Percentiles rank a stretch among this genome's conserved stretches.
Evolutionary conservation across 371 early-diverging fungal species (phyloP).

Genomic region (Chytridium lagenaria): DNA sequence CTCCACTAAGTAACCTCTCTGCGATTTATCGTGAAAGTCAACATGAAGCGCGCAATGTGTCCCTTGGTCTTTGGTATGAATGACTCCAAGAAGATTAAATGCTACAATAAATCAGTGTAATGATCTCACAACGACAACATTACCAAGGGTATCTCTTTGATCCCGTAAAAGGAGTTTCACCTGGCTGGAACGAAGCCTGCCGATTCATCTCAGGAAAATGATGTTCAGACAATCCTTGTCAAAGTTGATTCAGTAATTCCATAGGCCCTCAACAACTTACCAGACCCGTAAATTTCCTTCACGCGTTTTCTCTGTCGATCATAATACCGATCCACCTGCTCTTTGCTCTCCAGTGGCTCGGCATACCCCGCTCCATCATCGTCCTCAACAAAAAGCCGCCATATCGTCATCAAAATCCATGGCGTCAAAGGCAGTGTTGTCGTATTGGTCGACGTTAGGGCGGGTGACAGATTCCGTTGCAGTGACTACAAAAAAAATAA

Average conservation of each 20-base stretch:
- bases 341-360: conserved; percentile 36
- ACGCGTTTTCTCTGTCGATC: conserved; percentile 38
- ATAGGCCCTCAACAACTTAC: too few species aligned
- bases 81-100: conserved; percentile 80
- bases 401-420: conserved; percentile 47
- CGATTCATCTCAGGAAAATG: conserved; percentile 10
- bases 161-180: conserved; percentile 63
- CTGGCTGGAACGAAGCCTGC: conserved; percentile 66
- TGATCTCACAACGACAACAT: background rate
- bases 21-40: conserved; percentile 83
- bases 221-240: too few species aligned
- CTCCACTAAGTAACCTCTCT: conserved; percentile 80
- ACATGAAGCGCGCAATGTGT: conserved; percentile 78
- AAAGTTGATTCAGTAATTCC: too few species aligned
- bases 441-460: conserved; percentile 13
- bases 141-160: conserved; percentile 68
- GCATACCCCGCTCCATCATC: conserved; percentile 83
- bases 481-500: background rate
- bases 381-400: conserved; percentile 77
- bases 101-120: conserved; percentile 46
- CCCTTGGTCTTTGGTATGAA: conserved; percentile 74
- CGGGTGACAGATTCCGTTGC: background rate
- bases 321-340: conserved; percentile 43
- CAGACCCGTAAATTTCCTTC: too few species aligned
- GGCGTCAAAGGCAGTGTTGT: conserved; percentile 32